Evolutionary conservation across 2,329 filamentous ascomycete species (phyloP).

Genomic region (Fusarium succisae): DNA sequence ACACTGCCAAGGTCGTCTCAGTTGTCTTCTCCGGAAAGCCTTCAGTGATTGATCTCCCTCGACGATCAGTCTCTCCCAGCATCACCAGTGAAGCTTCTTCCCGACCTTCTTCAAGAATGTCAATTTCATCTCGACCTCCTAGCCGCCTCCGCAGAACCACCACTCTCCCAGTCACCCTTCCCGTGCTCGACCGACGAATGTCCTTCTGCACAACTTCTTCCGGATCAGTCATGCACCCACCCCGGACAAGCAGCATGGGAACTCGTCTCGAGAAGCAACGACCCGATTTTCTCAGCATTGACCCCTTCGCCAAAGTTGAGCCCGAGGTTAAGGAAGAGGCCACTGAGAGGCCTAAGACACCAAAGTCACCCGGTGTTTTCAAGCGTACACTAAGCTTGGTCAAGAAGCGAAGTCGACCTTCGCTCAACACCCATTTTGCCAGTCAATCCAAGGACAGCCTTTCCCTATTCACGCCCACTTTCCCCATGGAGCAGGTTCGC

Average conservation of each 20-base stretch:
- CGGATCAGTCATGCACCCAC: slow-evolving; percentile 48
- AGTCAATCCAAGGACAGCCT: slow-evolving; percentile 49
- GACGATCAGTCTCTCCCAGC: slow-evolving; percentile 56
- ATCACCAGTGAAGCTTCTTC: slow-evolving; percentile 44
- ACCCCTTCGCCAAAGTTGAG: slow-evolving; percentile 57
- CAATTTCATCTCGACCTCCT: slow-evolving; percentile 29
- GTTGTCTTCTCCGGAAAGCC: slow-evolving; percentile 70
- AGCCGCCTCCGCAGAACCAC: slow-evolving; percentile 44
- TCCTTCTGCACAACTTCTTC: slow-evolving; percentile 49
- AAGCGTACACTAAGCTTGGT: slow-evolving; percentile 64
- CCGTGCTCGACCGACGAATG: slow-evolving; percentile 46
- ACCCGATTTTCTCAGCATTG: slow-evolving; percentile 62
- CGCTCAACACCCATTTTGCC: slow-evolving; percentile 51
- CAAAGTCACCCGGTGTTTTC: slow-evolving; percentile 57
- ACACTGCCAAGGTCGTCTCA: slow-evolving; percentile 67
- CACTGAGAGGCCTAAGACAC: slow-evolving; percentile 47
- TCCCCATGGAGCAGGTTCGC: slow-evolving; percentile 49
- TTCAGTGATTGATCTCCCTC: slow-evolving; percentile 62
- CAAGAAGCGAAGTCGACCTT: slow-evolving; percentile 63
- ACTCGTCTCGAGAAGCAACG: slow-evolving; percentile 49
- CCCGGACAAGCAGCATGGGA: slow-evolving; percentile 57
- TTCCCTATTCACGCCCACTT: slow-evolving; percentile 34
- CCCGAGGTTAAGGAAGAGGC: slow-evolving; percentile 43
- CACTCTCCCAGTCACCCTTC: slow-evolving; percentile 49
- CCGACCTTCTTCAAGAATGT: slow-evolving; percentile 36